Base-by-base conservation (phyloP, 2,329 filamentous ascomycete species). In the Ceratocystis eucalypticola region DNA sequence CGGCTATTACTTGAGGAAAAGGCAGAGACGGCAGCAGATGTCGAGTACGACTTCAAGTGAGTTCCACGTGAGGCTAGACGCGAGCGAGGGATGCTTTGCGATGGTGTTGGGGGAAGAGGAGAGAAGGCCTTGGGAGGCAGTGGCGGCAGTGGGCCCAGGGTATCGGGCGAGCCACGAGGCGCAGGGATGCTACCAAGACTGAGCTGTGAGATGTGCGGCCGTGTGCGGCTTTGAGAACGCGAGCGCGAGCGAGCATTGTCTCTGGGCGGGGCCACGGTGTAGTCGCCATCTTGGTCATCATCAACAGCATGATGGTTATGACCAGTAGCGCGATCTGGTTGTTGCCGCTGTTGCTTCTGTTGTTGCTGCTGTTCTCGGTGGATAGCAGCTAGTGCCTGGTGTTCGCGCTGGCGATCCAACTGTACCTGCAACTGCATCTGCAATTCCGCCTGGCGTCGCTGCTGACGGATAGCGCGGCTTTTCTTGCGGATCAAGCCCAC, bases 401-500 rank as follows among this genome's bases (percentile, higher is more conserved):
- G 61, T 12, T 63, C 53, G 4, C 53, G 53, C 53, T 57, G 53
- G 50, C 50, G 50, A 15, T 44, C 61, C 7, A 44, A 53, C 44
- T 67, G 66, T 5, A 48, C 55, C 44, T 68, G 59, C 5, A 68
- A 50, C 46, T 68, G 63, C 33, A 59, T 44, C 10, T 33, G 22
- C 6, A 65, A 37, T 20, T 65, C 48, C 3, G 64, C 64, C 30
- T 68, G 66, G 30, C 63, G 63, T 10, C 64, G 59, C 20, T 62
- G 44, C 41, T 63, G 59, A 10, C 66, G 63, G 7, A 59, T 61
- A 25, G 57, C 63, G 5, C 66, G 66, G 6, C 63, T 65, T 53
- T 65, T 68, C 22, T 44, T 59, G 28, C 63, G 57, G 50, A 68
- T 68, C 7, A 68, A n/a, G 12, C 64, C 64, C 25, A 65, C 20